These are phyloP conservation scores for Mortierella sp. DNA, from an alignment of 371 early-diverging fungal genomes.

Conservation along the genomic window DNA sequence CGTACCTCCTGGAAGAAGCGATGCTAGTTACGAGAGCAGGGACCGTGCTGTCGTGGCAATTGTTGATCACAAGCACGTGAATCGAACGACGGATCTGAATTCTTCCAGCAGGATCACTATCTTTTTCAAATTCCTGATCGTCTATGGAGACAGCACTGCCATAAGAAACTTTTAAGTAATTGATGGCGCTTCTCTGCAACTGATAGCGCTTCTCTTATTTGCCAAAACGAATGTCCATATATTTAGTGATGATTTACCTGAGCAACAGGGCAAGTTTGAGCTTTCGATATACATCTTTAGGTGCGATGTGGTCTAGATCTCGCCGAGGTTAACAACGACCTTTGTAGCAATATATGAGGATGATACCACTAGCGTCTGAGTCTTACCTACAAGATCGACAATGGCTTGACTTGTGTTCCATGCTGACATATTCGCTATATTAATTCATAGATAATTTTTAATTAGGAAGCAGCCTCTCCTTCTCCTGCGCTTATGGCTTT, in stretches of 20 bases:
- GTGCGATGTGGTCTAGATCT: conserved; percentile 16
- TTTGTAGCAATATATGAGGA: too few relatives aligned
- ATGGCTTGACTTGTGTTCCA: conserved; percentile 51
- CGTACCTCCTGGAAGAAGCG: conserved; percentile 22
- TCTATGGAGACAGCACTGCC: conserved; percentile 28
- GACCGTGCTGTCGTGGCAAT: conserved; percentile 24
- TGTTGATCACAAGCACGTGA: conserved; percentile 34
- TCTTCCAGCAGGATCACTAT: not conserved
- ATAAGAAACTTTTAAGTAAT: not conserved
- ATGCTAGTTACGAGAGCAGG: conserved; percentile 26
- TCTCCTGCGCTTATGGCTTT: not conserved
- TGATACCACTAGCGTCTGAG: too few relatives aligned
- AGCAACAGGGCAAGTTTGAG: conserved; percentile 44
- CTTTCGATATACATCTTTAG: conserved; percentile 25
- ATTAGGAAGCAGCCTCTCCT: not conserved
- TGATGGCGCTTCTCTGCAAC: too few relatives aligned
- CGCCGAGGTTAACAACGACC: not conserved
- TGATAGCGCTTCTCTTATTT: too few relatives aligned
- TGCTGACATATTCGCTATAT: conserved; percentile 25
- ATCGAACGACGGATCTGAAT: conserved; percentile 7
- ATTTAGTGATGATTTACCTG: conserved; percentile 21
- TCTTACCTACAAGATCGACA: conserved; percentile 29
- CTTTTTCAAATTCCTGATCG: not conserved
- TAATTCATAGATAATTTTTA: not conserved
- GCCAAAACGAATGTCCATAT: not conserved